Percentiles rank a stretch among this genome's conserved stretches.
Conservation (phyloP, 192 early-diverging fungal genomes). For the Rhizophagus prolifer region DNA sequence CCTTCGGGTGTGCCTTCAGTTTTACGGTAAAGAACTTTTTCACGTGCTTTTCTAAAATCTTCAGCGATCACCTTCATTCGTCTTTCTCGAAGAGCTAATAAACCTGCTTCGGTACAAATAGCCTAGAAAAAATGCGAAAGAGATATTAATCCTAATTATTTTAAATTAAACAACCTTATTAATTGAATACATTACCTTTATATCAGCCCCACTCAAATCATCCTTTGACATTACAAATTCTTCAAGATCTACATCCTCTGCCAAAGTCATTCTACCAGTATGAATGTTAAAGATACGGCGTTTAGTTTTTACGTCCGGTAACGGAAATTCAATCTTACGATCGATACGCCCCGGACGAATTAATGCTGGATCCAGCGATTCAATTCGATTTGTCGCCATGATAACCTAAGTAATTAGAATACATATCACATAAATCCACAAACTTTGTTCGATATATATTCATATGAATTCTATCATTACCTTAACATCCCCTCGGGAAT, state of each 20-base stretch:
- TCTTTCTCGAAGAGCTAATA: slow-evolving; percentile 95
- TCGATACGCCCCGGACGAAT: slow-evolving; percentile 97
- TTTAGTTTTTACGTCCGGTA: slow-evolving; percentile 96
- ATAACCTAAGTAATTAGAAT: slow-evolving; percentile 60
- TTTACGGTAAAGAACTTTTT: slow-evolving; percentile 99
- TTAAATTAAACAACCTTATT: neutral
- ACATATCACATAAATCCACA: neutral
- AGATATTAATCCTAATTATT: neutral
- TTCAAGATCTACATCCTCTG: slow-evolving; percentile 95
- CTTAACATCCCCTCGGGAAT: slow-evolving; percentile 93
- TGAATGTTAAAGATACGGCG: slow-evolving; percentile 97
- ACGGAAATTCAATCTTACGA: slow-evolving; percentile 98
- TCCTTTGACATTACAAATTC: slow-evolving; percentile 99
- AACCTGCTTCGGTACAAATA: slow-evolving; percentile 98
- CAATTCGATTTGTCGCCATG: slow-evolving; percentile 98
- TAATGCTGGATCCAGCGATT: slow-evolving; percentile 95
- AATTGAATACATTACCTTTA: slow-evolving; percentile 63
- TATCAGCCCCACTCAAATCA: slow-evolving; percentile 97
- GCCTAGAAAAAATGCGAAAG: slow-evolving; percentile 54
- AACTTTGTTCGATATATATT: neutral
- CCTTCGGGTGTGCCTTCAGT: slow-evolving; percentile 99
- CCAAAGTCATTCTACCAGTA: slow-evolving; percentile 91
- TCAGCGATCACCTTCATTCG: slow-evolving; percentile 98
- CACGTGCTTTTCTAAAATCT: slow-evolving; percentile 96
- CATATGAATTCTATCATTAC: neutral